These are phyloP conservation scores for Aspergillus luchuensis DNA, from an alignment of 2,329 filamentous ascomycete genomes.

Conservation along the genomic window DNA sequence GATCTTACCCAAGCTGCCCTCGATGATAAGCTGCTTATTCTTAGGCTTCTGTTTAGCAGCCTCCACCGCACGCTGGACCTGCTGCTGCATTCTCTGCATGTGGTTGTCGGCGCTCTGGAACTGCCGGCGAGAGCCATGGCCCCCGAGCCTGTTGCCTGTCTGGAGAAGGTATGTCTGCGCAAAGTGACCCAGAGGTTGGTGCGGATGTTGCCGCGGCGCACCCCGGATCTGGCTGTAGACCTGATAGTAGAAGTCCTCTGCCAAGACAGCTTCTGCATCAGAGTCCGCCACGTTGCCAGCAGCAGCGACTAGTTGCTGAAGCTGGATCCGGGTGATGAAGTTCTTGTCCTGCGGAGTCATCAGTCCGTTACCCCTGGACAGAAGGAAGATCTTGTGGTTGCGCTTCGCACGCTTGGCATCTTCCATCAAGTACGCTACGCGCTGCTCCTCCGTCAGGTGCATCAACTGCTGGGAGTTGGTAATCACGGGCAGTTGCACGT, in stretches of 20 bases:
- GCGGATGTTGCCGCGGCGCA: slow-evolving; percentile 84
- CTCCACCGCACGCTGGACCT: slow-evolving; percentile 95
- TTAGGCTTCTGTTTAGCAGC: slow-evolving; percentile 97
- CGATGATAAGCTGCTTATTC: slow-evolving; percentile 94
- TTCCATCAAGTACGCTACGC: slow-evolving; percentile 78
- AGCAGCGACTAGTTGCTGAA: slow-evolving; percentile 92
- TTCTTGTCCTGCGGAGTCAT: slow-evolving; percentile 99
- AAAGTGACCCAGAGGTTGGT: slow-evolving; percentile 92
- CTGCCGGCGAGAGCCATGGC: slow-evolving; percentile 66
- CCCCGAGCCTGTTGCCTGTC: slow-evolving; percentile 80
- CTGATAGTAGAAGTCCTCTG: slow-evolving; percentile 98
- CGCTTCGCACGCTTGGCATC: slow-evolving; percentile 94
- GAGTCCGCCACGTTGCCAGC: slow-evolving; percentile 83
- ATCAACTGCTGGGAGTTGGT: slow-evolving; percentile 72
- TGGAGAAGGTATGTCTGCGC: slow-evolving; percentile 97
- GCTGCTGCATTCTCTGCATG: slow-evolving; percentile 98
- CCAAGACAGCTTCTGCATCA: slow-evolving; percentile 75
- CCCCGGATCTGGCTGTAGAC: slow-evolving; percentile 94
- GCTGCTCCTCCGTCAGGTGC: slow-evolving; percentile 80
- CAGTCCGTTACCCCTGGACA: slow-evolving; percentile 91
- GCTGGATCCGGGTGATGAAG: slow-evolving; percentile 95
- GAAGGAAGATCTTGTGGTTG: slow-evolving; percentile 94
- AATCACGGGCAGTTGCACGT: slow-evolving; percentile 54
- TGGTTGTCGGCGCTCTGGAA: slow-evolving; percentile 90
- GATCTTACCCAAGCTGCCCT: slow-evolving; percentile 95